Percentiles rank a stretch among this genome's conserved stretches.
phyloP scores from a whole-genome alignment of 768 basidiomycete genomes.

The Obba rivulosa region DNA sequence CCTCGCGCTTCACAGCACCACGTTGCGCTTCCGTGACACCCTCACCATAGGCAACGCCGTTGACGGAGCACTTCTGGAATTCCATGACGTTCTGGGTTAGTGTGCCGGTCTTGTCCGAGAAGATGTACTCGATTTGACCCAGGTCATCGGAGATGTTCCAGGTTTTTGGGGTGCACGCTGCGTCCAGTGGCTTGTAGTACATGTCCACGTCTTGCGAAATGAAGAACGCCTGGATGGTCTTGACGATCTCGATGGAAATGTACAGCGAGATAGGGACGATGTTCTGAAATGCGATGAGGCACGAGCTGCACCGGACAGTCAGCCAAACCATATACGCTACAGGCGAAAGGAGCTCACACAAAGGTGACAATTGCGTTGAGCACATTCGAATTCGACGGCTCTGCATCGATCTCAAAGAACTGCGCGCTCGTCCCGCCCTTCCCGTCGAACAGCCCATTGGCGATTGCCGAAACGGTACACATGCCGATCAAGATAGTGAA shows the following conservation, averaged over 20 bases:
- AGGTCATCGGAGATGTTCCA: slow-evolving; percentile 99
- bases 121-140: slow-evolving; percentile 95
- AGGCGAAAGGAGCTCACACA: slow-evolving; percentile 59
- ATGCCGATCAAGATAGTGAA: slow-evolving; percentile 74
- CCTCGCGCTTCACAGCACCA: slow-evolving; percentile 83
- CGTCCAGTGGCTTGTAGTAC: slow-evolving; percentile 87
- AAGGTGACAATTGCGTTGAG: slow-evolving; percentile 87
- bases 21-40: slow-evolving; percentile 94
- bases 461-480: slow-evolving; percentile 71
- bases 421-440: slow-evolving; percentile 57
- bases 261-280: slow-evolving; percentile 94
- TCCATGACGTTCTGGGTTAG: slow-evolving; percentile 99
- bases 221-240: slow-evolving; percentile 95
- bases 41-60: slow-evolving; percentile 84
- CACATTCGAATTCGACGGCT: slow-evolving; percentile 53
- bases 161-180: slow-evolving; percentile 89
- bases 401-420: slow-evolving; percentile 64
- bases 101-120: slow-evolving; percentile 94
- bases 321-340: slow-evolving; percentile 1
- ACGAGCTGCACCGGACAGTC: slow-evolving; percentile 49
- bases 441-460: slow-evolving; percentile 68
- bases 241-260: slow-evolving; percentile 97
- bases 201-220: slow-evolving; percentile 95
- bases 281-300: slow-evolving; percentile 95
- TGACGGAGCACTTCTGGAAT: slow-evolving; percentile 91